These are phyloP conservation scores for Rhodotorula sp. DNA, from an alignment of 1,284 basidiomycete species.

Conservation along the genomic window DNA sequence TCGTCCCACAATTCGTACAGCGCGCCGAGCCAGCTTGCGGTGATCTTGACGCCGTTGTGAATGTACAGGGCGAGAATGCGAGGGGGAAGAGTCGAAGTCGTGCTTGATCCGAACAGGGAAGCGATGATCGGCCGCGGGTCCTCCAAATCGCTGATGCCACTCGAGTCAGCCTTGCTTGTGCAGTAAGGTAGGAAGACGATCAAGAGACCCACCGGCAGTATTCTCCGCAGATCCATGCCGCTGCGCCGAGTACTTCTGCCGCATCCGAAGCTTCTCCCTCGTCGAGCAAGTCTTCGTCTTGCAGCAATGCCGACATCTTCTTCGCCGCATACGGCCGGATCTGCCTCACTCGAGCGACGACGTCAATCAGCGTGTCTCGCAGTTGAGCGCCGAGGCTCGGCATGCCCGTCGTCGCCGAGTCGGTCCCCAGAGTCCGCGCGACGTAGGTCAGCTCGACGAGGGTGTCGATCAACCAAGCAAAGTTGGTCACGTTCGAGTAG, in stretches of 20 bases:
- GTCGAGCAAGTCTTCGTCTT: constrained; percentile 68
- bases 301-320: constrained; percentile 73
- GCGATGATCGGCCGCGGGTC: constrained; percentile 46
- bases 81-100: constrained; percentile 58
- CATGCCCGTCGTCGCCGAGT: neutral
- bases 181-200: rapidly evolving
- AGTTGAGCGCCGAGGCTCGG: constrained; percentile 25
- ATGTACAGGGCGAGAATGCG: constrained; percentile 72
- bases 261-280: constrained; percentile 54
- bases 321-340: constrained; percentile 75
- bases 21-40: constrained; percentile 75
- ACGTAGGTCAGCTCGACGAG: constrained; percentile 85
- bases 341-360: constrained; percentile 75
- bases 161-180: neutral
- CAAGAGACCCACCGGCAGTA: constrained; percentile 67
- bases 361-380: constrained; percentile 69
- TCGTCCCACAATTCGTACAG: constrained; percentile 73
- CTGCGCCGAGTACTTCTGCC: constrained; percentile 81
- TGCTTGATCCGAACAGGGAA: constrained; percentile 61
- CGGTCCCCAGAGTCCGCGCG: constrained; percentile 46
- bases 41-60: constrained; percentile 80
- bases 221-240: constrained; percentile 93
- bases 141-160: constrained; percentile 42
- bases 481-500: constrained; percentile 84
- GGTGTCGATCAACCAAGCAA: constrained; percentile 95